Base-by-base conservation (phyloP, 768 basidiomycete species). In the Leccinum subgranulosum region DNA sequence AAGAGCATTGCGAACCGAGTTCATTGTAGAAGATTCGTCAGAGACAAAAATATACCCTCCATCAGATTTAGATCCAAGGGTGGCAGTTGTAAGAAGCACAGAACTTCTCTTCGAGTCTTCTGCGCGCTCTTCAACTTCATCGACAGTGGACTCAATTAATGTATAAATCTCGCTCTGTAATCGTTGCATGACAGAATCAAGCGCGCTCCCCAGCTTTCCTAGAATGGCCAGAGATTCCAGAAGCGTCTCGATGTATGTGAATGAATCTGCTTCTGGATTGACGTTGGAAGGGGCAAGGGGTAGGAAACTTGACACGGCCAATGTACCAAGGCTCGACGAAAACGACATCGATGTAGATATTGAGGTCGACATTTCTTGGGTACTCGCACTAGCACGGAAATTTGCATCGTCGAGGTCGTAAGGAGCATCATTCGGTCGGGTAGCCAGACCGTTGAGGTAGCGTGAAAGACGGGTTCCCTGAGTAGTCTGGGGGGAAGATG, bases 251-350 rank as follows among this genome's bases (percentile, higher is more conserved):
- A 98, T 87, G 66, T 98, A 98, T 4, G 85, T 74, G 73, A 97
- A 99, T 0, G 93, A 94, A 69, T 99, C 93, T 10, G 85, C 80
- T 74, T 99, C 97, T 4, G 95, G 94, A 66, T 94, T 95, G 58
- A 59, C 57, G 60, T 62, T 69, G 53, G 62, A 63, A 23, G 69
- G 65, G 6, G 60, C 64, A 23, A 67, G 56, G 12, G 69, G 66
- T 17, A 56, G 31, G 51, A 68, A 59, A 43, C 59, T 59, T 15
- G 71, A 56, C 49, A 51, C 41, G 45, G 64, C 51, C 54, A 65
- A 55, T 45, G 56, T 17, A 51, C 60, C 65, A 48, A 65, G 50
- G 34, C 73, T 73, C 6, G 66, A 60, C 29, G 63, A 66, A 14
- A 64, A 69, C 6, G 71, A 73, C 1, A 28, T 49, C 14, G 66